These are phyloP conservation scores for Dissophora globulifera DNA, from an alignment of 192 early-diverging fungal species.

Conservation along the genomic window DNA sequence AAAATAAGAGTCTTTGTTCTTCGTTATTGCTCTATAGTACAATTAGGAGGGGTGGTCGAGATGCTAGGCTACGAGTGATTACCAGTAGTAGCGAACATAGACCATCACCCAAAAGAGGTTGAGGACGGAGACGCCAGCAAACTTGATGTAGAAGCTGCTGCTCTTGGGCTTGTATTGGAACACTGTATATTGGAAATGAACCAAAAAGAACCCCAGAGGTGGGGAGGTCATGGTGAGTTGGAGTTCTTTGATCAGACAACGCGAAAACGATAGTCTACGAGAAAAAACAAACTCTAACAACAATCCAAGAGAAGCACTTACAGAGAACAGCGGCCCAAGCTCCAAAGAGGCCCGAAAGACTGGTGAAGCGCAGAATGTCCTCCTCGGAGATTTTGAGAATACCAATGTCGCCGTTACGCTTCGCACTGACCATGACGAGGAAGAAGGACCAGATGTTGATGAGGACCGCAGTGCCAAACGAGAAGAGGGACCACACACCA, in stretches of 20 bases:
- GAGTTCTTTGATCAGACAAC: no score
- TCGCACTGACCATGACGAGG: constrained; percentile 37
- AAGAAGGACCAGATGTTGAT: constrained; percentile 44
- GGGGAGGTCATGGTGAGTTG: no score
- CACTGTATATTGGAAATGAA: background rate
- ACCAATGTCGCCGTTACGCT: constrained; percentile 18
- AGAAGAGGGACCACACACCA: constrained; percentile 30
- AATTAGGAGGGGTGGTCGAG: no score
- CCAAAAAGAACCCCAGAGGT: no score
- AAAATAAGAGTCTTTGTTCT: background rate
- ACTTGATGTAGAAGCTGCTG: constrained; percentile 15
- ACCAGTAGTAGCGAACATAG: constrained; percentile 21
- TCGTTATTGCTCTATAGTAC: background rate
- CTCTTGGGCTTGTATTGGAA: constrained; percentile 12
- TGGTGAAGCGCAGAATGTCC: constrained; percentile 28
- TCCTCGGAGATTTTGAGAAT: constrained; percentile 17
- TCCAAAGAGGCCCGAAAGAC: constrained; percentile 39
- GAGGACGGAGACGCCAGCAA: background rate
- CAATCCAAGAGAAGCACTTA: constrained; percentile 27
- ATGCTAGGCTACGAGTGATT: background rate
- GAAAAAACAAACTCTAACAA: constrained; percentile 4
- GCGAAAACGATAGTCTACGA: no score
- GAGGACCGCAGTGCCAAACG: constrained; percentile 15
- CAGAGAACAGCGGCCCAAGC: constrained; percentile 35
- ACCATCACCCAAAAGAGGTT: constrained; percentile 38